Evolutionary conservation across 2,329 filamentous ascomycete species (phyloP).

Genomic region (Lachnellula willkommii): DNA sequence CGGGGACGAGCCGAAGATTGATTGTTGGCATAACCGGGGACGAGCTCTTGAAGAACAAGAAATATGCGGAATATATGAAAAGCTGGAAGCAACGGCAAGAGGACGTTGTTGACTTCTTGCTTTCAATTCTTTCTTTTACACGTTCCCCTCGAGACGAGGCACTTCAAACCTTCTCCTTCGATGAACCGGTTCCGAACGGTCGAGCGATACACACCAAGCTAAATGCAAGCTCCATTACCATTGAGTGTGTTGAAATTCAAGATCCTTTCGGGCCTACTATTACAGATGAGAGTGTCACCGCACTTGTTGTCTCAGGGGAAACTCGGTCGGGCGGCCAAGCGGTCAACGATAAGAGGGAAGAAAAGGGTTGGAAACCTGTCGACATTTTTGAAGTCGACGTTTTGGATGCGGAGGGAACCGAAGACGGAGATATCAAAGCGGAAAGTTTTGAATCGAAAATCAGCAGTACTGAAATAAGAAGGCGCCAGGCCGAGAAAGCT

Average conservation of each 20-base stretch:
- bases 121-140: constrained; percentile 49
- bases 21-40: constrained; percentile 88
- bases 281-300: constrained; percentile 70
- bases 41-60: constrained; percentile 80
- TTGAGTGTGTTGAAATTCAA: constrained; percentile 79
- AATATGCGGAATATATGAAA: constrained; percentile 75
- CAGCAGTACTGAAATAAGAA: constrained; percentile 81
- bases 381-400: constrained; percentile 88
- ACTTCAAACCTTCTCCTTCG: constrained; percentile 26
- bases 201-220: constrained; percentile 53
- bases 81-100: constrained; percentile 71
- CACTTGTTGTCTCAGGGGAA: constrained; percentile 81
- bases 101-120: constrained; percentile 68
- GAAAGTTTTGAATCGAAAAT: constrained; percentile 76
- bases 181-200: constrained; percentile 36
- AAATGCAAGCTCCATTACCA: constrained; percentile 52
- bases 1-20: constrained; percentile 48
- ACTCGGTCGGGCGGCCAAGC: constrained; percentile 77
- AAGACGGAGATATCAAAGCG: constrained; percentile 37
- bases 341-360: constrained; percentile 75
- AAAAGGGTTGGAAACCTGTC: constrained; percentile 69
- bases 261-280: constrained; percentile 90
- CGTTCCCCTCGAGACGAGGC: constrained; percentile 32
- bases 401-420: constrained; percentile 60
- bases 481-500: constrained; percentile 35